Conservation (phyloP, 1,139 yeast genomes). For the Kurtzmaniella quercitrusa region DNA sequence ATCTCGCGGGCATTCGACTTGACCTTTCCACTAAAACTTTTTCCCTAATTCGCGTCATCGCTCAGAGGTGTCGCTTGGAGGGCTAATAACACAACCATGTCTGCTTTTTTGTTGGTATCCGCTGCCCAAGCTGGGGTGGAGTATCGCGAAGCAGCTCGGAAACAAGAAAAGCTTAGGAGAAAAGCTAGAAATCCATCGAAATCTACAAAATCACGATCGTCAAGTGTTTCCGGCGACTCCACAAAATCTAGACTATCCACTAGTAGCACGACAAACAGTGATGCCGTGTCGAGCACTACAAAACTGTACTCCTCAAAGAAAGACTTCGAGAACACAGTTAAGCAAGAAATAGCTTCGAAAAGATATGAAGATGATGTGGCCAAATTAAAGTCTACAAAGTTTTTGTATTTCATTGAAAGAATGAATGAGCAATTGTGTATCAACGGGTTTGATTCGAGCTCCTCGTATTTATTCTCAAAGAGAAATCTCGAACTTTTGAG, state of each 20-base stretch:
- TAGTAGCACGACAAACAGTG: neutral
- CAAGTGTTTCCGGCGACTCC: neutral
- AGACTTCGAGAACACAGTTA: slow-evolving; percentile 10
- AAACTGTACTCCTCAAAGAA: neutral
- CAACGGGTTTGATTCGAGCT: slow-evolving; percentile 10
- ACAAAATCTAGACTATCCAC: neutral
- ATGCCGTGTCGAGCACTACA: neutral
- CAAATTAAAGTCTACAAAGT: slow-evolving; percentile 11
- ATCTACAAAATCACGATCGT: neutral
- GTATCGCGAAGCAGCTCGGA: neutral
- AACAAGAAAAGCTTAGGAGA: neutral
- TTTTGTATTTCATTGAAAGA: slow-evolving; percentile 15
- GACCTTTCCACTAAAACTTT: too few relatives aligned
- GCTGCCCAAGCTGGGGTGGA: neutral
- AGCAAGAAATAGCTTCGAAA: slow-evolving; percentile 13
- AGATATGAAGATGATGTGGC: slow-evolving; percentile 15
- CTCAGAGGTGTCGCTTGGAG: neutral
- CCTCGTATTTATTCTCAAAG: slow-evolving; percentile 14
- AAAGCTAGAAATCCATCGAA: neutral
- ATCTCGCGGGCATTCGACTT: too few relatives aligned
- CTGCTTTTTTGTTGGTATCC: slow-evolving; percentile 1
- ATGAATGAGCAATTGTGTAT: slow-evolving; percentile 13
- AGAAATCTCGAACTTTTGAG: slow-evolving; percentile 20
- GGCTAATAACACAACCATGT: neutral
- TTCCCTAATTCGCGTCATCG: too few relatives aligned